Percentiles rank a stretch among this genome's conserved stretches.
Conservation (phyloP, 2,329 filamentous ascomycete genomes). For the Arthrobotrys sphaeroides region DNA sequence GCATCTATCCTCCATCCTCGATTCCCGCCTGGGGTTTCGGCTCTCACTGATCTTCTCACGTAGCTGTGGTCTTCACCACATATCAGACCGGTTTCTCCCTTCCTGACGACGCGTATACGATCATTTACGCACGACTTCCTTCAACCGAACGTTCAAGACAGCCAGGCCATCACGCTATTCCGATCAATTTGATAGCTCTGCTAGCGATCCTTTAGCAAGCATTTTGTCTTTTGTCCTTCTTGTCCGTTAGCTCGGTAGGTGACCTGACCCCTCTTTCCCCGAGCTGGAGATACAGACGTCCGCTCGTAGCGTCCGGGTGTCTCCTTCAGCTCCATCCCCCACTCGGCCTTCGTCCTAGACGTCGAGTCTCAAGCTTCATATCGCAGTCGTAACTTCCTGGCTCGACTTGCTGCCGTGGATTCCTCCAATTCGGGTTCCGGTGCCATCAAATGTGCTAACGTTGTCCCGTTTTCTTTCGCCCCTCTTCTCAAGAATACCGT, state of each 20-base stretch:
- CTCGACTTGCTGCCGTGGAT: not conserved
- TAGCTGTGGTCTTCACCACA: constrained; percentile 54
- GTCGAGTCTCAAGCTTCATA: constrained; percentile 10
- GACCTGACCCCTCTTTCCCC: constrained; percentile 32
- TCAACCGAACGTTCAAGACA: constrained; percentile 41
- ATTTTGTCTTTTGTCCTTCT: constrained; percentile 28
- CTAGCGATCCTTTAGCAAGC: constrained; percentile 54
- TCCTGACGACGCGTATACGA: constrained; percentile 54
- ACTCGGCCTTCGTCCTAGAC: constrained; percentile 3
- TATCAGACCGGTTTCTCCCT: constrained; percentile 29
- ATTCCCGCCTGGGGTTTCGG: constrained; percentile 26
- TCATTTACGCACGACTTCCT: constrained; percentile 54
- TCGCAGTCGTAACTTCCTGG: not conserved
- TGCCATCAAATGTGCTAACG: constrained; percentile 21
- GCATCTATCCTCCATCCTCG: constrained; percentile 24
- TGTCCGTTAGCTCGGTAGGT: constrained; percentile 38
- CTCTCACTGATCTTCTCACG: constrained; percentile 30
- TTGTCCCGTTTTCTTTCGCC: not conserved
- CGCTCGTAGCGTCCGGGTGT: constrained; percentile 13
- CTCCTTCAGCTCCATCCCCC: not conserved
- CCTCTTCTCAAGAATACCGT: constrained; percentile 35
- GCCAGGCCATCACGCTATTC: constrained; percentile 31
- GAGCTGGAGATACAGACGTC: not conserved
- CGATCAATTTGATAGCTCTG: constrained; percentile 44
- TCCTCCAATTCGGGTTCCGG: not conserved